Conservation (phyloP, 352 stramenopile genomes). For the Elongisporangium anandrum region DNA sequence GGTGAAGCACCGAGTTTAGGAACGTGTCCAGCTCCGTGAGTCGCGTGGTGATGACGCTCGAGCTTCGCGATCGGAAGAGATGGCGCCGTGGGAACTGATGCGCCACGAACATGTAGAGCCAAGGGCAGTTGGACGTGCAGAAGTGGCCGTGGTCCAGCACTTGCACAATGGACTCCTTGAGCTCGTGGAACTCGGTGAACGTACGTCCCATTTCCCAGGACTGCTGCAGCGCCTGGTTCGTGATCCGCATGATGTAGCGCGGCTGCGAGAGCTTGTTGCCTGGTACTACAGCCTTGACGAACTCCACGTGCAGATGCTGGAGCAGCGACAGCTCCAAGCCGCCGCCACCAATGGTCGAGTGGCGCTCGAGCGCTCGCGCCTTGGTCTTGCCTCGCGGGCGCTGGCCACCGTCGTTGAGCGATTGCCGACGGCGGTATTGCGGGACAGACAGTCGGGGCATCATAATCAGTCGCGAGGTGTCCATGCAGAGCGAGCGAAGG, state of each 20-base stretch:
- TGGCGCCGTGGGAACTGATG: slow-evolving; percentile 76
- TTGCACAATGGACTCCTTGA: slow-evolving; percentile 57
- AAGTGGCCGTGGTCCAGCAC: slow-evolving; percentile 77
- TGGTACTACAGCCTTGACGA: slow-evolving; percentile 73
- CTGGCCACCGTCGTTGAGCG: neutral
- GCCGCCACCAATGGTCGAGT: slow-evolving; percentile 19
- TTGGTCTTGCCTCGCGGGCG: neutral
- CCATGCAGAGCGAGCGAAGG: neutral
- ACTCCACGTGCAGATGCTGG: slow-evolving; percentile 73
- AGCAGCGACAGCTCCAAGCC: slow-evolving; percentile 61
- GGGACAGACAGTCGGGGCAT: neutral
- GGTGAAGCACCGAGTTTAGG: slow-evolving; percentile 53
- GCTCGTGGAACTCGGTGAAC: slow-evolving; percentile 76
- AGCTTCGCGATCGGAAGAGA: slow-evolving; percentile 65
- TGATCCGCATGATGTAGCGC: slow-evolving; percentile 78
- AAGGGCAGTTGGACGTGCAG: slow-evolving; percentile 76
- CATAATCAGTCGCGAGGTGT: neutral
- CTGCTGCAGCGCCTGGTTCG: slow-evolving; percentile 55
- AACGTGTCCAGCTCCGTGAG: slow-evolving; percentile 65
- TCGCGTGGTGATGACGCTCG: slow-evolving; percentile 54
- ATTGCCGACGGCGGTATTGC: neutral
- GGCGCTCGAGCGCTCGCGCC: slow-evolving; percentile 42
- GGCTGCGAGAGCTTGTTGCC: slow-evolving; percentile 62
- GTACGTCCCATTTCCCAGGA: slow-evolving; percentile 79
- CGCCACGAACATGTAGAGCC: slow-evolving; percentile 77